Evolutionary conservation across 352 stramenopile genomes (phyloP), one percentile per base, ranked within the genome.

Genomic region (Phytophthora pluvialis): DNA sequence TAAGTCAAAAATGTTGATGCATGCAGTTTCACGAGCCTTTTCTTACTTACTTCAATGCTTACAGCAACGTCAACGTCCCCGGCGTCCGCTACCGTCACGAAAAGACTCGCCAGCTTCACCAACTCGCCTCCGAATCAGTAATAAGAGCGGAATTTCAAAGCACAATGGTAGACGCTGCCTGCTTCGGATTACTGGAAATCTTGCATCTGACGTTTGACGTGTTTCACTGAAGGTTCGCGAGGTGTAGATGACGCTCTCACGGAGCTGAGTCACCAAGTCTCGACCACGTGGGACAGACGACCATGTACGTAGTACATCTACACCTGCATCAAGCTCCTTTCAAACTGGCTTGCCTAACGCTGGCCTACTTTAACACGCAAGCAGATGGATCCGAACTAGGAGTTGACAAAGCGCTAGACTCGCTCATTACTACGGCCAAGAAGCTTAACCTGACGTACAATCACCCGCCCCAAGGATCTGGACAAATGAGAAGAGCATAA

Each of bases 241-340:
- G 77, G 64, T 36, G 73, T 91, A 13, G 78, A 89, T 61, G 80
- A 91, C 35, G 83, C 79, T 28, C 73, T 90, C 32, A 80, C 80
- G 6, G 52, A 87, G 35, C 58, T 91, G n/a, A 89, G 80, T 33
- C 58, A 81, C 36, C 73, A 88, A 60, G 70, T 89, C 36, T 61
- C 80, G 3, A 81, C 60, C 12, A 61, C 54, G 33, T 79, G 67
- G 71, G 68, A 77, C 16, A 75, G 64, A 56, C 60, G 73, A 25
- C 1, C 58, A 26, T 54, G 64, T 67, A 64, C 36, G 47, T 62
- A 55, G 21, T 21, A 21, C 21, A 21, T 21, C 21, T 21, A 21
- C 21, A 21, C 21, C 21, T 21, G 1, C 21, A 21, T 21, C 21
- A 21, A 21, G 21, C 21, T 21, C 21, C 21, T 21, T 21, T 21